Conservation (phyloP, 169 alveolate genomes). For the Nephromyces sp. region DNA sequence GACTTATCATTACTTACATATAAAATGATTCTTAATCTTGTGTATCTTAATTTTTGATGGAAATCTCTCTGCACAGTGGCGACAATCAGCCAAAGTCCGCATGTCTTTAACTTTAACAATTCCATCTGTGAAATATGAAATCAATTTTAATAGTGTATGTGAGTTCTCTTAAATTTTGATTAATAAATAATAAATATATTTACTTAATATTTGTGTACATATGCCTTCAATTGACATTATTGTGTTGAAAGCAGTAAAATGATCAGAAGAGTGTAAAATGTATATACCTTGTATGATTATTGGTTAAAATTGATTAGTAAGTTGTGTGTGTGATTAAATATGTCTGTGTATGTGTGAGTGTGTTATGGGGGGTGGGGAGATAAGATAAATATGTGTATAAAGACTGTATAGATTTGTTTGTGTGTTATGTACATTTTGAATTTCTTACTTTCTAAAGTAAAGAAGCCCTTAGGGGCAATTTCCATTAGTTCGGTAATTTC, state of each 20-base stretch:
- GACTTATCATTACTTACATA: conserved; percentile 50
- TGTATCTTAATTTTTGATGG: conserved; percentile 56
- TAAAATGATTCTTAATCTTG: conserved; percentile 68
- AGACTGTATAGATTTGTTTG: neutral
- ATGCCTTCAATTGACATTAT: neutral
- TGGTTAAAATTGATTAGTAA: neutral
- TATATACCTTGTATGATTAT: neutral
- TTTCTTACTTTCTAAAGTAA: conserved; percentile 71
- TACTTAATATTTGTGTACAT: neutral
- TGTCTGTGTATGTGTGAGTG: neutral
- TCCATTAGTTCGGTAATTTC: conserved; percentile 77
- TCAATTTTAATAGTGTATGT: neutral
- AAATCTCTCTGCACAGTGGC: conserved; percentile 90
- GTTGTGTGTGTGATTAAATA: too few species aligned
- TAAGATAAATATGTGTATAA: neutral
- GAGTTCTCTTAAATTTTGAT: neutral
- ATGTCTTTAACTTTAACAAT: conserved; percentile 73
- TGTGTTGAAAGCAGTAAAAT: neutral
- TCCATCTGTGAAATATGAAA: conserved; percentile 30
- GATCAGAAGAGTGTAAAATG: neutral
- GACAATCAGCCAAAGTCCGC: conserved; percentile 89
- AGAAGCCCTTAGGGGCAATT: conserved; percentile 89
- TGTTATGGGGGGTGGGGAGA: too few species aligned
- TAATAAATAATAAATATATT: neutral
- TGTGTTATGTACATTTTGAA: neutral